These are phyloP conservation scores for Lecanicillium sp. DNA, from an alignment of 2,329 filamentous ascomycete species.

Conservation along the genomic window DNA sequence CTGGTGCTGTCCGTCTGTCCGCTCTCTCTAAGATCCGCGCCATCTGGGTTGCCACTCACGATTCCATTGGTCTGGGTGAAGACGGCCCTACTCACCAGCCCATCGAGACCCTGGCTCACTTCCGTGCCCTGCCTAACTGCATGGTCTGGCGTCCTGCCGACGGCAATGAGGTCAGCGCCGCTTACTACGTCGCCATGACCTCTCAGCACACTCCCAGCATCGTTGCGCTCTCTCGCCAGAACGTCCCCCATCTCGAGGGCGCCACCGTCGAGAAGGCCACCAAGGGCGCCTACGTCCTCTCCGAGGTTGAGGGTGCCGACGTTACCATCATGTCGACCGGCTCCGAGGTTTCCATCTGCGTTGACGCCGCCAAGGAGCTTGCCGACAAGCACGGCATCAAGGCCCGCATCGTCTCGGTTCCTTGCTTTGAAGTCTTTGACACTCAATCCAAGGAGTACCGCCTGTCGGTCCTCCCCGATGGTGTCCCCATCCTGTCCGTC, in stretches of 20 bases:
- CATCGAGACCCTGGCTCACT: conserved; percentile 95
- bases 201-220: conserved; percentile 87
- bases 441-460: conserved; percentile 90
- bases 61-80: conserved; percentile 98
- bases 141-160: conserved; percentile 99
- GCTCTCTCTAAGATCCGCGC: conserved; percentile 82
- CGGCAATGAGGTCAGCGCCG: conserved; percentile 95
- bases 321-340: conserved; percentile 91
- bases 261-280: conserved; percentile 80
- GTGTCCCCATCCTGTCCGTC: conserved; percentile 85
- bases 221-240: conserved; percentile 92
- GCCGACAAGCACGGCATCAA: conserved; percentile 80
- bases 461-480: conserved; percentile 85
- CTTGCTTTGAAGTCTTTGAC: conserved; percentile 97
- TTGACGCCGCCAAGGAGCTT: conserved; percentile 87
- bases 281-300: conserved; percentile 91
- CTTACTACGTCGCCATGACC: conserved; percentile 92
- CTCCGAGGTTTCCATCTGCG: conserved; percentile 88
- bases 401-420: conserved; percentile 89
- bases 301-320: conserved; percentile 75
- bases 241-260: conserved; percentile 94
- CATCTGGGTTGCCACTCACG: conserved; percentile 96
- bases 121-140: conserved; percentile 97
- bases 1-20: conserved; percentile 89
- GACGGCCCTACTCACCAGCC: conserved; percentile 98